Conservation (phyloP, 2,329 filamentous ascomycete species). For the Chaetomium sp. region DNA sequence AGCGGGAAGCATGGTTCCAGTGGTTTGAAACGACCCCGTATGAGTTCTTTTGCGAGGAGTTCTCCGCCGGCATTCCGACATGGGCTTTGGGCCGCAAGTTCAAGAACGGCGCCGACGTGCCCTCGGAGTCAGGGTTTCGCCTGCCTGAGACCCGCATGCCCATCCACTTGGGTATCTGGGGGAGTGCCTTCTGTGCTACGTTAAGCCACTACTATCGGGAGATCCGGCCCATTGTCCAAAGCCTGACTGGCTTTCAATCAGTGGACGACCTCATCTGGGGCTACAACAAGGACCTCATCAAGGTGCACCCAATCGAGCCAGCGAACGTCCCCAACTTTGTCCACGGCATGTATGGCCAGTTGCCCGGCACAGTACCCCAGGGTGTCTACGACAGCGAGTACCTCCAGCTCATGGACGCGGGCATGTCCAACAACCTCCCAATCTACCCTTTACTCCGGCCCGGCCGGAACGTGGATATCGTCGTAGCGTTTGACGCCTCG, state of each 20-base stretch:
- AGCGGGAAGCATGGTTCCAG: slow-evolving; percentile 82
- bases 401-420: slow-evolving; percentile 87
- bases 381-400: slow-evolving; percentile 66
- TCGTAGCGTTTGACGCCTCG: slow-evolving; percentile 90
- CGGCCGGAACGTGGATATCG: slow-evolving; percentile 78
- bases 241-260: slow-evolving; percentile 65
- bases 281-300: slow-evolving; percentile 75
- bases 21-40: slow-evolving; percentile 97
- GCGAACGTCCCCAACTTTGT: slow-evolving; percentile 86
- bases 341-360: slow-evolving; percentile 67
- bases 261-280: slow-evolving; percentile 79
- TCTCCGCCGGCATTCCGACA: slow-evolving; percentile 84
- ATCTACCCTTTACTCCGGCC: slow-evolving; percentile 90
- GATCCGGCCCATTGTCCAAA: slow-evolving; percentile 72
- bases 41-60: slow-evolving; percentile 92
- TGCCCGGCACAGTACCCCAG: slow-evolving; percentile 71
- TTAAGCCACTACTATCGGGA: slow-evolving; percentile 95
- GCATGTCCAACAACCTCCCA: slow-evolving; percentile 97
- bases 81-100: slow-evolving; percentile 89
- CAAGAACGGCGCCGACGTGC: slow-evolving; percentile 59
- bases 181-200: slow-evolving; percentile 92
- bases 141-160: slow-evolving; percentile 81
- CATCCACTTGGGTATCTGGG: slow-evolving; percentile 88
- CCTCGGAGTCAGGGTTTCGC: slow-evolving; percentile 58
- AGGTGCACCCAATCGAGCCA: slow-evolving; percentile 91